Evolutionary conservation across 805 yeast species (phyloP).

Genomic region (Cyberlindnera bimundalis): DNA sequence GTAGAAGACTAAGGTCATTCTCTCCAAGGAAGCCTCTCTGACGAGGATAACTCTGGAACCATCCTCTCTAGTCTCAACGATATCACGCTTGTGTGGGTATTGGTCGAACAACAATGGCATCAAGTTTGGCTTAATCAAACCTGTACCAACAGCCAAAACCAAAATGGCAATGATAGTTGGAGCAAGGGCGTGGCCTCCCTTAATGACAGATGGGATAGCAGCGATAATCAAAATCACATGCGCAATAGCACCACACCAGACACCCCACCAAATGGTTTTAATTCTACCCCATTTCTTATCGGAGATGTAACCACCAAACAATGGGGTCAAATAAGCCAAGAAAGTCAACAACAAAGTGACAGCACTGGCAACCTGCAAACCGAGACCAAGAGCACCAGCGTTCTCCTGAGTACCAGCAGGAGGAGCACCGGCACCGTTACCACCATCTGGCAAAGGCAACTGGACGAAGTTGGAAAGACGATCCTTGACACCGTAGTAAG

Average conservation of each 20-base stretch:
- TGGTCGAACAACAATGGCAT: conserved; percentile 76
- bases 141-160: conserved; percentile 72
- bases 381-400: conserved; percentile 57
- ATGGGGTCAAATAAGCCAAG: conserved; percentile 80
- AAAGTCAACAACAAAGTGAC: conserved; percentile 73
- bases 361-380: conserved; percentile 62
- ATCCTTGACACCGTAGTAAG: conserved; percentile 75
- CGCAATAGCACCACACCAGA: conserved; percentile 58
- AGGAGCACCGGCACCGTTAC: conserved; percentile 33
- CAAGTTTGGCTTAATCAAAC: conserved; percentile 72
- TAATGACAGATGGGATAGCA: conserved; percentile 55
- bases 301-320: conserved; percentile 71
- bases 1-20: conserved; percentile 73
- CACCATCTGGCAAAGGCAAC: conserved; percentile 39
- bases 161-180: conserved; percentile 47
- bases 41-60: conserved; percentile 71
- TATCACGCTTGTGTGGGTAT: conserved; percentile 57
- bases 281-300: conserved; percentile 74
- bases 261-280: conserved; percentile 60
- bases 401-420: conserved; percentile 22
- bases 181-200: conserved; percentile 51
- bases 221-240: conserved; percentile 64
- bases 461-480: conserved; percentile 81
- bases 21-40: conserved; percentile 68
- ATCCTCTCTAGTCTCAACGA: conserved; percentile 49